Percentiles rank a stretch among this genome's conserved stretches.
Conservation (phyloP, 306 rosid species). For the Gastrolobium villosum region DNA sequence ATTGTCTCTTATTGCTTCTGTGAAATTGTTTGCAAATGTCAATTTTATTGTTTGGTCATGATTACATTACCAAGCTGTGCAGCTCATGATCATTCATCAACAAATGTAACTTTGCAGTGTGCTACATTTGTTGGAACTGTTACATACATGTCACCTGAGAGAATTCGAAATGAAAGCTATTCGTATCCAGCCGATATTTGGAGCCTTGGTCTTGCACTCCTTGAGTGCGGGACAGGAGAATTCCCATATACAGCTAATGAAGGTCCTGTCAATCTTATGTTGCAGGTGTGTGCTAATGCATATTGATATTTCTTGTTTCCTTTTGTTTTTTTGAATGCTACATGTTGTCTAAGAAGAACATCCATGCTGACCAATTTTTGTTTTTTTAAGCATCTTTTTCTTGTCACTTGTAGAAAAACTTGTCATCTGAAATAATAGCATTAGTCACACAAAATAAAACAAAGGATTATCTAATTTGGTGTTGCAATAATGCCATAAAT, state of each 20-base stretch:
- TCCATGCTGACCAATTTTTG: not conserved
- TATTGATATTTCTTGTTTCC: slow-evolving; percentile 16
- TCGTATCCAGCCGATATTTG: slow-evolving; percentile 99
- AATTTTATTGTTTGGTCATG: not conserved
- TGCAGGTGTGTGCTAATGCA: slow-evolving; percentile 73
- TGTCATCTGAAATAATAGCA: slow-evolving; percentile 30
- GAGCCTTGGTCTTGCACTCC: slow-evolving; percentile 98
- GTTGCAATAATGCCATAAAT: slow-evolving; percentile 25
- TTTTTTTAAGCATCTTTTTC: not conserved
- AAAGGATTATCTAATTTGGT: slow-evolving; percentile 27
- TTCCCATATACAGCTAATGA: slow-evolving; percentile 93
- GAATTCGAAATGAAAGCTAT: slow-evolving; percentile 92
- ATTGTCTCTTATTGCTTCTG: slow-evolving; percentile 20
- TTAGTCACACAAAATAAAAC: slow-evolving; percentile 9
- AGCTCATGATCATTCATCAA: slow-evolving; percentile 28
- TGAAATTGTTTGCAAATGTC: slow-evolving; percentile 23
- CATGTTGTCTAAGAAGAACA: slow-evolving; percentile 35
- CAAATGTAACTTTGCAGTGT: slow-evolving; percentile 65
- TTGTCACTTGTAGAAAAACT: slow-evolving; percentile 5
- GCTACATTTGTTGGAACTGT: slow-evolving; percentile 99
- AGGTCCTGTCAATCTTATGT: slow-evolving; percentile 97
- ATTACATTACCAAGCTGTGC: not conserved
- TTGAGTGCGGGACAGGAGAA: slow-evolving; percentile 98
- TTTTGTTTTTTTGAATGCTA: slow-evolving; percentile 18
- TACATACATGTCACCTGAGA: slow-evolving; percentile 98